Percentiles rank a stretch among this genome's conserved stretches.
phyloP scores from a whole-genome alignment of 495 filamentous ascomycete genomes.

The Tuber calosporum region DNA sequence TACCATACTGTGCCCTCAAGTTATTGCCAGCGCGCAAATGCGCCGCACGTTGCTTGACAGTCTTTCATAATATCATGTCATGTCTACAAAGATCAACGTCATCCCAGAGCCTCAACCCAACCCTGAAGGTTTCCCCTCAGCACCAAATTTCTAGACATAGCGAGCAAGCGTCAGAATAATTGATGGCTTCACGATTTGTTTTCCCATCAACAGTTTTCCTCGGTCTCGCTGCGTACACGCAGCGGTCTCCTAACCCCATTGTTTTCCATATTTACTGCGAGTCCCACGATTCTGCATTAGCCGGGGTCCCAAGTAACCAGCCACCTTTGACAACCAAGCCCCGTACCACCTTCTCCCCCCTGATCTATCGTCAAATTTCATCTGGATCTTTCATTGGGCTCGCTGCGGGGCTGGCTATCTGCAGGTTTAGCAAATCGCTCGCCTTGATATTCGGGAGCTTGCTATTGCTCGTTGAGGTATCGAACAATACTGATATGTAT shows the following conservation, averaged over 20 bases:
- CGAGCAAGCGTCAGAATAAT: constrained; percentile 5
- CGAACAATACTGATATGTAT: neutral
- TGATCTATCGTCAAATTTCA: constrained; percentile 35
- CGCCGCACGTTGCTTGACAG: neutral
- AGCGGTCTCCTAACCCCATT: neutral
- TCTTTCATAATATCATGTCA: no score
- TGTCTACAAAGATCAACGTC: constrained; percentile 19
- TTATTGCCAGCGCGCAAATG: neutral
- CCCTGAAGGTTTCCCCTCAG: constrained; percentile 6
- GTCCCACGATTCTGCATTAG: neutral
- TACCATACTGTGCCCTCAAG: neutral
- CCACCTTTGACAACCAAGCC: constrained; percentile 6
- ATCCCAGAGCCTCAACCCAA: constrained; percentile 14
- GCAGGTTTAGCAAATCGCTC: constrained; percentile 37
- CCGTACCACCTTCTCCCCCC: constrained; percentile 26
- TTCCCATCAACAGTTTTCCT: constrained; percentile 27
- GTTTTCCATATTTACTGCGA: neutral
- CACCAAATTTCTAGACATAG: constrained; percentile 11
- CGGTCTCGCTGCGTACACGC: constrained; percentile 25
- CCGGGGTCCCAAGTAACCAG: neutral
- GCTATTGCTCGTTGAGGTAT: constrained; percentile 36
- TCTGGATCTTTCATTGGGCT: constrained; percentile 38
- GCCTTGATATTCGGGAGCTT: constrained; percentile 26
- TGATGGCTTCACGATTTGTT: constrained; percentile 26
- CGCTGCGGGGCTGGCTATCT: constrained; percentile 28